Evolutionary conservation across 2,329 filamentous ascomycete genomes (phyloP).

Genomic region (Beauveria sp.): DNA sequence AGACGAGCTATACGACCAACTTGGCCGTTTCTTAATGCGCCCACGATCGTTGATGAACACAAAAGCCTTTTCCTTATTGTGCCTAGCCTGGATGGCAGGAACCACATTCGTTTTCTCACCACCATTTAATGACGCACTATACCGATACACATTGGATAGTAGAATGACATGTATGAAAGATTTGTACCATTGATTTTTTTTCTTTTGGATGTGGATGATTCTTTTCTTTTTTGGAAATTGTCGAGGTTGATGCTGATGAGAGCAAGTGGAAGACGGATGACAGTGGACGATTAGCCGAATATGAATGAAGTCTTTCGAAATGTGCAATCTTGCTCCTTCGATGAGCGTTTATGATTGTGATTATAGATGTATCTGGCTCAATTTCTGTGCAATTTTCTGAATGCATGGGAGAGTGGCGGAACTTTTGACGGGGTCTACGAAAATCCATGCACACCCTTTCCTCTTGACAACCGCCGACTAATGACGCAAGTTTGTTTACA

Average conservation of each 20-base stretch:
- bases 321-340: background rate
- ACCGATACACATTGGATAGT: background rate
- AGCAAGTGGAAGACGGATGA: background rate
- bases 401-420: too few relatives aligned
- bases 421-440: too few relatives aligned
- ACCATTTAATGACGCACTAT: background rate
- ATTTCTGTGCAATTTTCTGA: too few relatives aligned
- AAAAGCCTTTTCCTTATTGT: slow-evolving; percentile 2
- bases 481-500: too few relatives aligned
- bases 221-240: background rate
- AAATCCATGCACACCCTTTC: too few relatives aligned
- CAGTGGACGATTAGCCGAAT: background rate
- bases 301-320: background rate
- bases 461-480: too few relatives aligned
- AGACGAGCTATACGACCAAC: background rate
- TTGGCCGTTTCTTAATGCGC: background rate
- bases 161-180: slow-evolving; percentile 6
- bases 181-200: background rate
- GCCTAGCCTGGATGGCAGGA: background rate
- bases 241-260: background rate
- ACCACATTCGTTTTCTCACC: background rate
- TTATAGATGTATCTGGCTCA: too few relatives aligned
- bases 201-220: too few relatives aligned
- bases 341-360: too few relatives aligned
- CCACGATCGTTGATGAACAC: background rate